Base-by-base conservation (phyloP, 2,329 filamentous ascomycete species). In the Phoma herbarum region DNA sequence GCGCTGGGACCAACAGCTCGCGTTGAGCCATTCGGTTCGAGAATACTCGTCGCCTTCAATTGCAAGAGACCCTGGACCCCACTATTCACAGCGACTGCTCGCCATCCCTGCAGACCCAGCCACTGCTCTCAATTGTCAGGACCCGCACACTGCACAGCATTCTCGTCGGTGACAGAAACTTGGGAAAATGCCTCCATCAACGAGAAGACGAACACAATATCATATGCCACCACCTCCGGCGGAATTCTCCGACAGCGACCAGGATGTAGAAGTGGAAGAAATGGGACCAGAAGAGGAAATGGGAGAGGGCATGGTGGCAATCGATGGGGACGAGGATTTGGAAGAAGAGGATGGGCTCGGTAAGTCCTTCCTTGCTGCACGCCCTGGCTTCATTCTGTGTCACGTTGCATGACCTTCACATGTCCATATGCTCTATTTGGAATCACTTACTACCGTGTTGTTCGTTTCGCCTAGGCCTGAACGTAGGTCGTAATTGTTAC, bases 261-360 rank as follows among this genome's bases (percentile, higher is more conserved):
- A 67, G 14, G 71, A 72, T 33, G 52, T 39, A 28, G 52, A 57
- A 33, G 63, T 69, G 22, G 70, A 69, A n/a, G 66, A 57, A 7
- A 59, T 61, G 23, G 63, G 59, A n/a, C 57, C 54, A 9, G 59
- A 63, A 39, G 69, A 63, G 2, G 71, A 69, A 16, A 61, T 68
- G 22, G 72, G 64, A 29, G 70, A 71, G 16, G 71, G 73, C 9
- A 60, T 68, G 26, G 60, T 61, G 16, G 64, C 54, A 26, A 63
- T 71, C 26, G 67, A 67, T 10, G 67, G 62, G 14, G 68, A 69
- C 29, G 70, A 90, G 82, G 52, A 88, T 83, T 2, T 87, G 12
- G 69, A 68, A n/a, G 70, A 70, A 35, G 69, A 69, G 14, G 71
- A 70, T 37, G 61, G 51, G 37, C 55, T 67, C 50, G 65, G 68